These are phyloP conservation scores for Bacidia rubella DNA, from an alignment of 495 filamentous ascomycete genomes.

Conservation along the genomic window DNA sequence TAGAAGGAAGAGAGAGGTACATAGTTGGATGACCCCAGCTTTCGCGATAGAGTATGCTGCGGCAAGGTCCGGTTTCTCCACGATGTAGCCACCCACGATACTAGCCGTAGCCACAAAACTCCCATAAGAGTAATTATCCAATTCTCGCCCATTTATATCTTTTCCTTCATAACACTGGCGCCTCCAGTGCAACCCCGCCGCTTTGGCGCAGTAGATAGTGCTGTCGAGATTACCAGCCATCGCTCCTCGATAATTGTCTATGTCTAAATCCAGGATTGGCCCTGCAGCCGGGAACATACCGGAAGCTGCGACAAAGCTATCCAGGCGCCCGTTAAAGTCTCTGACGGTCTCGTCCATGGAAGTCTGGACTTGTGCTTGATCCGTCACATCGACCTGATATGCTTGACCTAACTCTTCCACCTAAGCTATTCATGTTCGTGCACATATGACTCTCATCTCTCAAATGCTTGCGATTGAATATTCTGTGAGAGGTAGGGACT, in stretches of 20 bases:
- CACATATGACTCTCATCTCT: too few relatives aligned
- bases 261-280: conserved; percentile 47
- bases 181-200: conserved; percentile 58
- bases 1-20: too few relatives aligned
- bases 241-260: conserved; percentile 54
- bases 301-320: conserved; percentile 69
- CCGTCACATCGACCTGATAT: conserved; percentile 56
- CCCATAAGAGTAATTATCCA: conserved; percentile 54
- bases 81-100: conserved; percentile 77
- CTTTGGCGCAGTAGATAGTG: conserved; percentile 67
- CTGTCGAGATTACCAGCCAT: conserved; percentile 67
- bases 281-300: conserved; percentile 64
- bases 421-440: too few relatives aligned
- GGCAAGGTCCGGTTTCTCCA: conserved; percentile 77
- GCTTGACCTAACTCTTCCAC: too few relatives aligned
- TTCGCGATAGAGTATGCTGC: conserved; percentile 81
- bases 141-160: conserved; percentile 48
- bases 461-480: too few relatives aligned
- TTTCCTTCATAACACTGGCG: conserved; percentile 52
- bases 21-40: conserved; percentile 72
- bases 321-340: conserved; percentile 62
- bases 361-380: conserved; percentile 41
- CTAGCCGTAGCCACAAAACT: conserved; percentile 69
- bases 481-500: too few relatives aligned
- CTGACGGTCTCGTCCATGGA: conserved; percentile 44